These are phyloP conservation scores for Saussurea involucrata DNA, from an alignment of 129 eudicot genomes.

Conservation along the genomic window DNA sequence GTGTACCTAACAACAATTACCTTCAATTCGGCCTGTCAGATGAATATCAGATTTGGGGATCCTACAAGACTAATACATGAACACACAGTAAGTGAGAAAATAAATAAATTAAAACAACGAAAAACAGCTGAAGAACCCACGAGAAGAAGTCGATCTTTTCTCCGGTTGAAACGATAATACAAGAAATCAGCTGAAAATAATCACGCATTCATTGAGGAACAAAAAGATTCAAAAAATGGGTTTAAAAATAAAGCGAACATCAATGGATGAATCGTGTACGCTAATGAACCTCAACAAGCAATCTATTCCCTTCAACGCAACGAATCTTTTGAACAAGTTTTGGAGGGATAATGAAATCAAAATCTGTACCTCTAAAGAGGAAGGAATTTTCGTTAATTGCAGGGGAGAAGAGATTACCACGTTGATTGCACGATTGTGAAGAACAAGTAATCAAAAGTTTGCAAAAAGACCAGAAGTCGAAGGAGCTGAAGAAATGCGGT, in stretches of 20 bases:
- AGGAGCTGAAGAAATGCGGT: slow-evolving; percentile 25
- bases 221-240: not conserved
- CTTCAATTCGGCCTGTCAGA: slow-evolving; percentile 1
- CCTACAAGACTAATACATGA: not conserved
- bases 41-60: slow-evolving; percentile 16
- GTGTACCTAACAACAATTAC: slow-evolving; percentile 1
- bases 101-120: not conserved
- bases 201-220: not conserved
- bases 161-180: not conserved
- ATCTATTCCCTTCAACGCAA: slow-evolving; percentile 30
- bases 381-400: slow-evolving; percentile 11
- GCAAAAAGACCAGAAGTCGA: slow-evolving; percentile 22
- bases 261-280: slow-evolving; percentile 26
- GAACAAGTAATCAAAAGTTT: slow-evolving; percentile 8
- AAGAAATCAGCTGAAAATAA: slow-evolving; percentile 12
- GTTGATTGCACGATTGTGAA: slow-evolving; percentile 30
- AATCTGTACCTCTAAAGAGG: slow-evolving; percentile 13
- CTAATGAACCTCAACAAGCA: slow-evolving; percentile 22
- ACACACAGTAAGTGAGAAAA: slow-evolving; percentile 1
- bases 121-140: slow-evolving; percentile 16
- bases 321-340: slow-evolving; percentile 15
- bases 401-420: not conserved
- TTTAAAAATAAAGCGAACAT: not conserved
- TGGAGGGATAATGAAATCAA: not conserved
- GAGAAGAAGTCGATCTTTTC: slow-evolving; percentile 6